Conservation (phyloP, 495 filamentous ascomycete genomes). For the Trichoderma virens region DNA sequence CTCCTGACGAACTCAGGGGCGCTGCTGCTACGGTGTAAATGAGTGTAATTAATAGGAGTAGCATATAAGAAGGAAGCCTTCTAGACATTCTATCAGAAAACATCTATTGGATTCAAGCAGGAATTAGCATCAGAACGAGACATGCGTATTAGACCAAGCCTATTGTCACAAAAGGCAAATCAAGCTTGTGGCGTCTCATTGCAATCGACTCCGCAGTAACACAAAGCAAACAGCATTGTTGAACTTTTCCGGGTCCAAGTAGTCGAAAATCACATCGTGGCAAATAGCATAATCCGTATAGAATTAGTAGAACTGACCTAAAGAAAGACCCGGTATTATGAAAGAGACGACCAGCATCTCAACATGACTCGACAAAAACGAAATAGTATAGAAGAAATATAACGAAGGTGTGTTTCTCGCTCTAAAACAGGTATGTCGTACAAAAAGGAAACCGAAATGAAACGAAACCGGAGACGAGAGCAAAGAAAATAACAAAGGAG, state of each 20-base stretch:
- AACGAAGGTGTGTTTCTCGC: background rate
- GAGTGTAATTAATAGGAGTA: slow-evolving; percentile 27
- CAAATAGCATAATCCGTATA: slow-evolving; percentile 14
- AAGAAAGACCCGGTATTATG: background rate
- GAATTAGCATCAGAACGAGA: slow-evolving; percentile 6
- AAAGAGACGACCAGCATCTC: slow-evolving; percentile 8
- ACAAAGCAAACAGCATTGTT: no score
- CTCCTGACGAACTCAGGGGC: slow-evolving; percentile 29
- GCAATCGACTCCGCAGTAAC: no score
- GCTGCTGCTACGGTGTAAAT: slow-evolving; percentile 18
- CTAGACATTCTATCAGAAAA: slow-evolving; percentile 37
- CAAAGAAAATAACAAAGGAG: background rate
- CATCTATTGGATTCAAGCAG: slow-evolving; percentile 33
- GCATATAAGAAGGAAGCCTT: slow-evolving; percentile 27
- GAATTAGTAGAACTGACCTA: slow-evolving; percentile 12
- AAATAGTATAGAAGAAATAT: background rate
- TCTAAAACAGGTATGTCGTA: background rate
- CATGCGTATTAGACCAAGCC: background rate
- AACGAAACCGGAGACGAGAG: background rate
- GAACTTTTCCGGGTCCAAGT: background rate
- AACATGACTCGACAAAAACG: background rate
- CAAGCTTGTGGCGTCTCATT: background rate
- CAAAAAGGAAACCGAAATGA: background rate
- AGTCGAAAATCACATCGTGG: background rate
- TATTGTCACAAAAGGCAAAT: background rate